A percentile compares a stretch with the other conserved stretches of the same genome.
Conservation (phyloP, 495 filamentous ascomycete species). For the Lophium mytilinum region DNA sequence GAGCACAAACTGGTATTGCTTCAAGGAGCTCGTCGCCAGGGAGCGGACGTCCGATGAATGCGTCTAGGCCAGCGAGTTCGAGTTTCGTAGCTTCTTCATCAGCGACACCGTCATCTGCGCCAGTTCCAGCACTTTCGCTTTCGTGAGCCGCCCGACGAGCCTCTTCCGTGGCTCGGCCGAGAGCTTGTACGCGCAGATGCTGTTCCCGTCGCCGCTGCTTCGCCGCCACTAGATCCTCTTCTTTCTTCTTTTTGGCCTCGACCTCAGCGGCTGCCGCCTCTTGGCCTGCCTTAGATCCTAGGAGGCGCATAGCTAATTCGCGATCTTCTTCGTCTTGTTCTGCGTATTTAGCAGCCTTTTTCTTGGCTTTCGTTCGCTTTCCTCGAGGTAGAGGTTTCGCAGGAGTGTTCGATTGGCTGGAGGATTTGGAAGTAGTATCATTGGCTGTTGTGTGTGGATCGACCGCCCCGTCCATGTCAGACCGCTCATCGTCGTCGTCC, state of each 20-base stretch:
- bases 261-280: slow-evolving; percentile 46
- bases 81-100: slow-evolving; percentile 46
- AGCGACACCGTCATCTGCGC: slow-evolving; percentile 26
- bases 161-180: slow-evolving; percentile 55
- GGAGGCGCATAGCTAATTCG: slow-evolving; percentile 66
- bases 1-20: slow-evolving; percentile 82
- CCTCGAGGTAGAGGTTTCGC: slow-evolving; percentile 51
- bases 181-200: slow-evolving; percentile 60
- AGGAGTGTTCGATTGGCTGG: slow-evolving; percentile 22
- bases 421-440: slow-evolving; percentile 10
- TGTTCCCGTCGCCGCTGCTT: slow-evolving; percentile 67
- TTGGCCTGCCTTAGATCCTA: slow-evolving; percentile 58
- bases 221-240: slow-evolving; percentile 55
- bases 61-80: slow-evolving; percentile 55
- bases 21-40: slow-evolving; percentile 83
- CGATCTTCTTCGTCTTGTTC: slow-evolving; percentile 93
- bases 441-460: not conserved
- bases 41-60: slow-evolving; percentile 67
- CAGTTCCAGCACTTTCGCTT: slow-evolving; percentile 26
- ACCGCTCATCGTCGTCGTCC: slow-evolving; percentile 2
- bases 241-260: slow-evolving; percentile 42
- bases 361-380: slow-evolving; percentile 78
- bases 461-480: not conserved
- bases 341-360: slow-evolving; percentile 81
- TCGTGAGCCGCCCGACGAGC: slow-evolving; percentile 42